phyloP scores from a whole-genome alignment of 2,329 filamentous ascomycete genomes.

The Aspergillus luchuensis region DNA sequence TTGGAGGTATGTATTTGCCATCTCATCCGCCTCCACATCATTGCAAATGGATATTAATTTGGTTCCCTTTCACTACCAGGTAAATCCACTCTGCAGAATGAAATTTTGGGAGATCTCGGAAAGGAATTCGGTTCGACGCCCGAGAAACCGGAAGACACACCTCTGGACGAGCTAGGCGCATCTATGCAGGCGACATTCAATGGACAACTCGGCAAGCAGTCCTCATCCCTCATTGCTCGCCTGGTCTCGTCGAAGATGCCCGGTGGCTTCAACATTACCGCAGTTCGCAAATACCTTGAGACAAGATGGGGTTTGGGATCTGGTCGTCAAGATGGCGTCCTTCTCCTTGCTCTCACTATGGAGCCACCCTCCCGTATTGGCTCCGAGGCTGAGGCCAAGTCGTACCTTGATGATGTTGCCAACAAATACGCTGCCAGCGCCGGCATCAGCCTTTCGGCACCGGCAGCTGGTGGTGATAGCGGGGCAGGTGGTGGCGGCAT shows the following conservation, averaged over 20 bases:
- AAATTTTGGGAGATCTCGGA: constrained; percentile 94
- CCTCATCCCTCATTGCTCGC: constrained; percentile 86
- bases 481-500: constrained; percentile 76
- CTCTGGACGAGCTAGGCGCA: constrained; percentile 90
- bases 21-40: background rate
- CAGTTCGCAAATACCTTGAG: constrained; percentile 92
- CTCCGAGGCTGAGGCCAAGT: constrained; percentile 87
- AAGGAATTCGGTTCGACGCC: constrained; percentile 98
- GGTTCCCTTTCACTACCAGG: constrained; percentile 54
- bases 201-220: constrained; percentile 96
- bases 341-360: constrained; percentile 87
- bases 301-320: constrained; percentile 85
- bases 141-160: constrained; percentile 97
- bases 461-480: constrained; percentile 69
- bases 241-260: constrained; percentile 99
- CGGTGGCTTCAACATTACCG: constrained; percentile 97
- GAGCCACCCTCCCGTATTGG: constrained; percentile 87
- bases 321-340: constrained; percentile 86
- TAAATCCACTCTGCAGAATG: constrained; percentile 98
- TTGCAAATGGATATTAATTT: constrained; percentile 10
- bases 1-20: constrained; percentile 71
- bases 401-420: constrained; percentile 82
- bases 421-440: constrained; percentile 86
- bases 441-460: constrained; percentile 79
- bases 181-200: constrained; percentile 99